A percentile compares a stretch with the other conserved stretches of the same genome.
These are phyloP conservation scores for Dictyostelium purpureum DNA, from an alignment of 78 protist species.

Conservation along the genomic window DNA sequence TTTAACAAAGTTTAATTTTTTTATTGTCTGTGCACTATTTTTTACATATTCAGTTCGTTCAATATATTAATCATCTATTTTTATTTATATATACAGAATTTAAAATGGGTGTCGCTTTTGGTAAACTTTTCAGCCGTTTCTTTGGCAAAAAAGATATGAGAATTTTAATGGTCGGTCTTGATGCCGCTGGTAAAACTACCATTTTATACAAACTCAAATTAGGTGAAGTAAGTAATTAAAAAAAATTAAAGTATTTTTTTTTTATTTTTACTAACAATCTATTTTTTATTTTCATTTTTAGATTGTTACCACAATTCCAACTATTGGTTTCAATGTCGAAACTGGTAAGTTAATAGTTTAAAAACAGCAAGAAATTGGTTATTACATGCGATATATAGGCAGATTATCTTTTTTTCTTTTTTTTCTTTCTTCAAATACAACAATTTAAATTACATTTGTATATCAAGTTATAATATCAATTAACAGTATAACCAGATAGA, in stretches of 20 bases:
- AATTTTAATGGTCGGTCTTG: conserved; percentile 98
- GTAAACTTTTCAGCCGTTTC: conserved; percentile 58
- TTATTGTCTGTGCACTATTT: no score
- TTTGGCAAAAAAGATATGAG: conserved; percentile 88
- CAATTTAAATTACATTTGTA: no score
- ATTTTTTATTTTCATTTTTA: neutral
- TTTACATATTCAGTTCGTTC: no score
- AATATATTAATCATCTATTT: no score
- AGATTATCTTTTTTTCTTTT: neutral
- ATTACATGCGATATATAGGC: no score
- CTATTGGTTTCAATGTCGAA: conserved; percentile 85
- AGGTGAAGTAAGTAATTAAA: conserved; percentile 32
- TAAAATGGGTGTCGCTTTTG: conserved; percentile 28
- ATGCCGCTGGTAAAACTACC: conserved; percentile 94
- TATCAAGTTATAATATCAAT: no score
- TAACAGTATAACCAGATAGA: no score
- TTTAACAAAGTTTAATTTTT: no score
- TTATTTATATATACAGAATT: conserved; percentile 82
- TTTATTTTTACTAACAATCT: neutral
- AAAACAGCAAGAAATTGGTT: no score
- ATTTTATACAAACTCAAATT: conserved; percentile 78
- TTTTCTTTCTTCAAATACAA: no score
- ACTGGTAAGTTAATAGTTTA: conserved; percentile 7
- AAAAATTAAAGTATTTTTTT: no score
- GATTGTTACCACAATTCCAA: conserved; percentile 80